Base-by-base conservation (phyloP, 2,329 filamentous ascomycete genomes). In the Penicillium sp. region DNA sequence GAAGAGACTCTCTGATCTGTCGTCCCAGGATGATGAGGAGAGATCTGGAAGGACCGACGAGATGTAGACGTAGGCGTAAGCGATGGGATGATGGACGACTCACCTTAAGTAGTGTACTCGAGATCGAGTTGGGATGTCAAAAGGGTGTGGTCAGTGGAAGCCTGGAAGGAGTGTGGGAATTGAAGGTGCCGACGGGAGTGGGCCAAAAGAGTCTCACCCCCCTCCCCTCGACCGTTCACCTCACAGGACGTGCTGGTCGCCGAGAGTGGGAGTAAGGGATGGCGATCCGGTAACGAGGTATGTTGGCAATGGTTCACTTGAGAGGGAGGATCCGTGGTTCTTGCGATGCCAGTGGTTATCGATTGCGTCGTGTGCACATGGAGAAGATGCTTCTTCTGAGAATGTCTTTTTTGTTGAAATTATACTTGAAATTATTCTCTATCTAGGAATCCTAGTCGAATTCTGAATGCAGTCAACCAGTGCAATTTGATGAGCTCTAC, bases 141-240 rank as follows among this genome's bases (percentile, higher is more conserved):
- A 39, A 26, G 12, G 29, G 27, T 18, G 12, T 38, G 38, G 48
- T 12, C 38, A 38, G 13, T 29, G 25, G 11, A 18, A 32, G 51
- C 42, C 47, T 46, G 49, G 27, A 35, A 50, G 51, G 46, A 44
- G 47, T 48, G 36, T 33, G 35, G 40, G 44, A 43, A 44, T 44
- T 47, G 48, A 47, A 51, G 41, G 39, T 49, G 39, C 39, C 26
- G 46, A 41, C 47, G 49, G 51, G 48, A 48, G 54, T 52, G 52
- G 50, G 53, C 46, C 53, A 55, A 32, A 55, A 47, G 24, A 18
- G 29, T 37, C 36, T 13, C 25, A 38, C 11, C 40, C 28, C 36
- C 9, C 25, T 38, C 11, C 40, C 28, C 24, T 34, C 13, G 18
- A 34, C 28, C 13, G 13, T 32, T 32, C 11, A 32, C 18, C 18